Evolutionary conservation across 768 basidiomycete species (phyloP).

Genomic region (Candolleomyces efflorescens): DNA sequence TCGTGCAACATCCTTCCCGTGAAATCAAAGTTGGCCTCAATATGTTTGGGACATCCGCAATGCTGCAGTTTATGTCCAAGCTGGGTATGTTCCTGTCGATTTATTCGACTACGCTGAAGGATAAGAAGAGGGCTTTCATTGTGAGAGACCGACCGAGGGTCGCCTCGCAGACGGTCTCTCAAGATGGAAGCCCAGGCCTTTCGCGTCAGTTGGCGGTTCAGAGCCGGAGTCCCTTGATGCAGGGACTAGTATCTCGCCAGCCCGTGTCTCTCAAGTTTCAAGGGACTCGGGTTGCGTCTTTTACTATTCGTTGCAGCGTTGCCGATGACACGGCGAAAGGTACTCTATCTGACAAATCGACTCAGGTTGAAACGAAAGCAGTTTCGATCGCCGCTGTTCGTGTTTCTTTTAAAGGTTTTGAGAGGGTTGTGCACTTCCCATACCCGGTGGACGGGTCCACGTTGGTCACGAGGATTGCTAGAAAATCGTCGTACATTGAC

Average conservation of each 20-base stretch:
- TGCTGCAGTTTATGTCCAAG: constrained; percentile 11
- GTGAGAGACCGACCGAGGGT: constrained; percentile 20
- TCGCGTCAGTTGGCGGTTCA: not conserved
- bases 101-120: constrained; percentile 21
- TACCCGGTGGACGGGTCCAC: not conserved
- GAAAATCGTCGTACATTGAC: constrained; percentile 50
- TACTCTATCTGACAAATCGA: not conserved
- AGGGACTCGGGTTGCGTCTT: not conserved
- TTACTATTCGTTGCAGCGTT: not conserved
- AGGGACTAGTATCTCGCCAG: not conserved
- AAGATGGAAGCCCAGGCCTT: not conserved
- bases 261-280: not conserved
- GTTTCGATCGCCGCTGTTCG: not conserved
- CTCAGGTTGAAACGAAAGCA: not conserved
- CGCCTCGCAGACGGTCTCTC: constrained; percentile 9
- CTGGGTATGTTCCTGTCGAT: constrained; percentile 23
- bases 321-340: not conserved
- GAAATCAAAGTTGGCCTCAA: constrained; percentile 21
- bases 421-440: not conserved
- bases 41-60: constrained; percentile 18
- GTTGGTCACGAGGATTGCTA: constrained; percentile 36
- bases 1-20: constrained; percentile 17
- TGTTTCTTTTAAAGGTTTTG: not conserved
- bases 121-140: constrained; percentile 26
- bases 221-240: too few species aligned